These are phyloP conservation scores for Fusarium sarcochroum DNA, from an alignment of 2,329 filamentous ascomycete genomes.

Conservation along the genomic window DNA sequence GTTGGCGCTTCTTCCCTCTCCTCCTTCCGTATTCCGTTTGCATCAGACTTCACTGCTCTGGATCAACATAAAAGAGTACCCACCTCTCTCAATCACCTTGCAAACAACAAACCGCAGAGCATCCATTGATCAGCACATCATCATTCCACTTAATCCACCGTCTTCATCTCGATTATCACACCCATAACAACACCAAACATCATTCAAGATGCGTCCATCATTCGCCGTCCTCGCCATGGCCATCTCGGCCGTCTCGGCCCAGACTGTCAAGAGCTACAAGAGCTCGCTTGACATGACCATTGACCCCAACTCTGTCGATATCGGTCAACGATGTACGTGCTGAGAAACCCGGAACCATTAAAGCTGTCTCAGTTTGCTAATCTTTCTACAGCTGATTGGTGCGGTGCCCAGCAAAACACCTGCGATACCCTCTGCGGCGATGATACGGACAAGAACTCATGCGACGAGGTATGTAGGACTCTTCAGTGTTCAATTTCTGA, in stretches of 20 bases:
- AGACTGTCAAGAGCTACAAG: conserved; percentile 58
- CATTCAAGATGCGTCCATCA: conserved; percentile 59
- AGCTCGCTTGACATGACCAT: conserved; percentile 60
- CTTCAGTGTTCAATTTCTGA: neutral
- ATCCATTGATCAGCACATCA: conserved; percentile 35
- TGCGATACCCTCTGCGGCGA: conserved; percentile 64
- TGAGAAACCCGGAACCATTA: neutral
- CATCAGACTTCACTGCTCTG: conserved; percentile 14
- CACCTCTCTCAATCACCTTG: conserved; percentile 10
- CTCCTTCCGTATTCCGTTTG: conserved; percentile 30
- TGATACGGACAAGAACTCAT: conserved; percentile 58
- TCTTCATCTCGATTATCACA: conserved; percentile 21
- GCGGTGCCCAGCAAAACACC: conserved; percentile 64
- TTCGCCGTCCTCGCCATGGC: conserved; percentile 61
- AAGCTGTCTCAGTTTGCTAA: conserved; percentile 33
- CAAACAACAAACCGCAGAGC: conserved; percentile 28
- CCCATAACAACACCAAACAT: conserved; percentile 29
- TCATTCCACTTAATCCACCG: conserved; percentile 39
- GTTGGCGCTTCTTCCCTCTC: conserved; percentile 8
- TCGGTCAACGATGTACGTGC: conserved; percentile 57
- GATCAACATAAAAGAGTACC: conserved; percentile 32
- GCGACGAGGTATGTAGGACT: conserved; percentile 59
- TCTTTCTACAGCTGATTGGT: conserved; percentile 63
- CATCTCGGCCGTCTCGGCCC: conserved; percentile 59
- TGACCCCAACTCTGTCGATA: conserved; percentile 54